phyloP scores from a whole-genome alignment of 192 early-diverging fungal species.

The Coemansia sp. region DNA sequence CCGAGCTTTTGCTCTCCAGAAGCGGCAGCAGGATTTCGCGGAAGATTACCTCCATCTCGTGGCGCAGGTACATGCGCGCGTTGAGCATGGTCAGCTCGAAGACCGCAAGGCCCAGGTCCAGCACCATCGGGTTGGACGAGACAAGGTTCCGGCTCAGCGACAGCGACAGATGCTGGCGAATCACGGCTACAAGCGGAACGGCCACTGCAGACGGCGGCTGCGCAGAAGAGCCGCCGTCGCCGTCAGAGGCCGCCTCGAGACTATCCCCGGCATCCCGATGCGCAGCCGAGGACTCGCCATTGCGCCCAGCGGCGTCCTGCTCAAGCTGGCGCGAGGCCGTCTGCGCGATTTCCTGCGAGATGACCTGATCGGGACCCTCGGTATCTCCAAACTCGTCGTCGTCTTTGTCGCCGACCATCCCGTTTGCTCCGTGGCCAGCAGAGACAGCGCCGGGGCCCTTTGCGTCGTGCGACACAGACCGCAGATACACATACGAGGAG shows the following conservation, averaged over 20 bases:
- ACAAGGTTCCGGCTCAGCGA: constrained; percentile 79
- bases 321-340: constrained; percentile 11
- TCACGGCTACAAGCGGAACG: constrained; percentile 73
- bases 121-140: constrained; percentile 71
- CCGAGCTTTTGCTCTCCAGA: constrained; percentile 67
- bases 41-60: constrained; percentile 86
- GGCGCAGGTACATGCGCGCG: constrained; percentile 70
- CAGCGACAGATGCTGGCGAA: constrained; percentile 84
- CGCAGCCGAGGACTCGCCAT: not conserved
- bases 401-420: constrained; percentile 19
- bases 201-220: constrained; percentile 28
- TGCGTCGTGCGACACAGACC: not conserved
- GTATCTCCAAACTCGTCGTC: constrained; percentile 46
- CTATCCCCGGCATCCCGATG: not conserved
- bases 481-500: constrained; percentile 53
- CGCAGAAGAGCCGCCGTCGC: not conserved
- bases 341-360: constrained; percentile 22
- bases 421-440: not conserved
- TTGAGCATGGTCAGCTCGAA: constrained; percentile 74
- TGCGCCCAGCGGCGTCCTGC: not conserved
- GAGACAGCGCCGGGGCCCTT: not conserved
- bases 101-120: constrained; percentile 78
- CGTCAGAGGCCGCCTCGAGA: not conserved
- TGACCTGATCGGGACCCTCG: constrained; percentile 41
- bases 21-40: constrained; percentile 88